Evolutionary conservation across 805 yeast species (phyloP).

Genomic region (Metschnikowia picachoensis): DNA sequence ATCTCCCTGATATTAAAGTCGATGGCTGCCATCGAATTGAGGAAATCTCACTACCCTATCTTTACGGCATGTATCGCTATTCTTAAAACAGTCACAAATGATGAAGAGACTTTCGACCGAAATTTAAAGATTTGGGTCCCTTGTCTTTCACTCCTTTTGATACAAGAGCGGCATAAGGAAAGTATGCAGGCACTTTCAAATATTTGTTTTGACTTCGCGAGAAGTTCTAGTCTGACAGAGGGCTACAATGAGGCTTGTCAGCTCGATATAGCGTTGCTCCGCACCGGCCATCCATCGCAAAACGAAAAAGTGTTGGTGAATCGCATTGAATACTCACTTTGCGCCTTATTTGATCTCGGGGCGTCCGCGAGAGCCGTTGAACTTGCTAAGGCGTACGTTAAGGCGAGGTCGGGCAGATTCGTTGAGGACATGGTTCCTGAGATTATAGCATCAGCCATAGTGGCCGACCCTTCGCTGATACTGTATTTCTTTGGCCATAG

Average conservation of each 20-base stretch:
- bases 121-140: conserved; percentile 3
- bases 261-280: conserved; percentile 1
- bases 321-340: conserved; percentile 3
- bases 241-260: conserved; percentile 1
- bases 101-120: neutral
- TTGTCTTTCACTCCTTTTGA: neutral
- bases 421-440: neutral
- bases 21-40: neutral
- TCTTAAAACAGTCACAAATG: neutral
- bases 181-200: conserved; percentile 6
- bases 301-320: neutral
- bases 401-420: neutral
- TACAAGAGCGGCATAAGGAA: neutral
- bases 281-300: neutral
- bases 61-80: neutral
- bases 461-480: neutral
- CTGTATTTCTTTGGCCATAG: conserved; percentile 1
- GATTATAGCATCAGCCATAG: conserved; percentile 1
- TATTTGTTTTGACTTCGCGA: conserved; percentile 10
- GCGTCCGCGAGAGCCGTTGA: neutral
- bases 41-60: neutral
- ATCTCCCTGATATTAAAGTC: neutral
- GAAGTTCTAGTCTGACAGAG: neutral
- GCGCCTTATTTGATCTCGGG: conserved; percentile 2
- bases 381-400: neutral